Evolutionary conservation across 1,139 yeast genomes (phyloP).

Genomic region (Kodamaea derodonti): DNA sequence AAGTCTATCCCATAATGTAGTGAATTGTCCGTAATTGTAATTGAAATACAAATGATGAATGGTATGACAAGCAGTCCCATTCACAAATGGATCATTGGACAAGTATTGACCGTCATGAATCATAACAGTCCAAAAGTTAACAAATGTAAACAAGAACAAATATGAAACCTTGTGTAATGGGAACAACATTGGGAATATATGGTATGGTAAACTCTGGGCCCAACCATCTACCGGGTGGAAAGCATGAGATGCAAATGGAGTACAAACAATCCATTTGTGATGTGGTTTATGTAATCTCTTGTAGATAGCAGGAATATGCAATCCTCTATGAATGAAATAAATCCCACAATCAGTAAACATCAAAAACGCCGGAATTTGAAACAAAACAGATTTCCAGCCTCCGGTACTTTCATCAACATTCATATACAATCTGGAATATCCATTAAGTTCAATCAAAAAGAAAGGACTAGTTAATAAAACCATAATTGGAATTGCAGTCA

Average conservation of each 20-base stretch:
- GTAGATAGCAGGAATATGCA: conserved; percentile 89
- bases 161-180: conserved; percentile 89
- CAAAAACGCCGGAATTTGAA: conserved; percentile 73
- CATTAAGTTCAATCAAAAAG: conserved; percentile 78
- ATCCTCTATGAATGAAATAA: conserved; percentile 84
- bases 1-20: conserved; percentile 95
- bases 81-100: conserved; percentile 88
- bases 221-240: conserved; percentile 98
- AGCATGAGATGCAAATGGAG: conserved; percentile 97
- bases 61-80: conserved; percentile 98
- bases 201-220: conserved; percentile 89
- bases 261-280: conserved; percentile 98
- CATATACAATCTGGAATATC: conserved; percentile 76
- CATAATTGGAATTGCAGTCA: conserved; percentile 83
- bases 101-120: conserved; percentile 96
- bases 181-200: conserved; percentile 82
- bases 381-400: conserved; percentile 61
- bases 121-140: conserved; percentile 97
- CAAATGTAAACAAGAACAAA: conserved; percentile 76
- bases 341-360: conserved; percentile 92
- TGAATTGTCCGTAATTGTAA: conserved; percentile 97
- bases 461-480: conserved; percentile 84
- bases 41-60: conserved; percentile 94
- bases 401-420: conserved; percentile 58
- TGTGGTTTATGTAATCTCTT: conserved; percentile 93